phyloP scores from a whole-genome alignment of 2,329 filamentous ascomycete species.

The Epicoccum sorghinum region DNA sequence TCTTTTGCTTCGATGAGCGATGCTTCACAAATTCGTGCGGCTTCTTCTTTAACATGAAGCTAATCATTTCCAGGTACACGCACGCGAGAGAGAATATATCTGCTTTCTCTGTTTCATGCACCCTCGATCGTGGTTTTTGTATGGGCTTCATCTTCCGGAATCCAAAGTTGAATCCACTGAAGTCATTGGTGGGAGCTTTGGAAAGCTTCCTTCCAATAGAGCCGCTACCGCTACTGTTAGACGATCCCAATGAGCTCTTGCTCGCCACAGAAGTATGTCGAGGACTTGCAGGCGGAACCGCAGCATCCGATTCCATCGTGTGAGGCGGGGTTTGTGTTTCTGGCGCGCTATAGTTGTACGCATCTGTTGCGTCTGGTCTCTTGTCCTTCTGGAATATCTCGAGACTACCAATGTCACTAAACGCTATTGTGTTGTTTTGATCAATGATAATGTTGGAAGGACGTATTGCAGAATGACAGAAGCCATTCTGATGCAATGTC shows the following conservation, averaged over 20 bases:
- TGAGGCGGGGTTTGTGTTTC: conserved; percentile 54
- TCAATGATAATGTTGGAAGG: conserved; percentile 74
- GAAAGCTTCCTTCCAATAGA: conserved; percentile 44
- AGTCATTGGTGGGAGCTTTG: conserved; percentile 42
- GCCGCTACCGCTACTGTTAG: conserved; percentile 34
- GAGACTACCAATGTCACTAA: conserved; percentile 64
- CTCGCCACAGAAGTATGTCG: conserved; percentile 43
- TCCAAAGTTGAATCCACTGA: conserved; percentile 47
- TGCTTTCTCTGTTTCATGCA: conserved; percentile 53
- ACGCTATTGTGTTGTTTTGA: conserved; percentile 68
- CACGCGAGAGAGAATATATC: conserved; percentile 78
- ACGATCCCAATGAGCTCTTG: conserved; percentile 45
- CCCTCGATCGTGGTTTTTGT: conserved; percentile 34
- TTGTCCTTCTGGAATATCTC: conserved; percentile 59
- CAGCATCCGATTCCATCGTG: conserved; percentile 16
- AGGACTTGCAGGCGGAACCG: conserved; percentile 21
- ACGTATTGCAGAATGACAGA: conserved; percentile 71
- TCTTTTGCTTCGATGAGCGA: conserved; percentile 69
- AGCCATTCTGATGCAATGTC: conserved; percentile 68
- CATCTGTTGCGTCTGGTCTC: conserved; percentile 67
- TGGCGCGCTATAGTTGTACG: conserved; percentile 75
- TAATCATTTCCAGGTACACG: conserved; percentile 73
- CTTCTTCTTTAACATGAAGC: conserved; percentile 71
- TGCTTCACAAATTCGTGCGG: conserved; percentile 69
- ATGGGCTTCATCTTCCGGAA: conserved; percentile 39